Conservation (phyloP, 805 yeast species). For the Cyberlindnera euphorbiae region DNA sequence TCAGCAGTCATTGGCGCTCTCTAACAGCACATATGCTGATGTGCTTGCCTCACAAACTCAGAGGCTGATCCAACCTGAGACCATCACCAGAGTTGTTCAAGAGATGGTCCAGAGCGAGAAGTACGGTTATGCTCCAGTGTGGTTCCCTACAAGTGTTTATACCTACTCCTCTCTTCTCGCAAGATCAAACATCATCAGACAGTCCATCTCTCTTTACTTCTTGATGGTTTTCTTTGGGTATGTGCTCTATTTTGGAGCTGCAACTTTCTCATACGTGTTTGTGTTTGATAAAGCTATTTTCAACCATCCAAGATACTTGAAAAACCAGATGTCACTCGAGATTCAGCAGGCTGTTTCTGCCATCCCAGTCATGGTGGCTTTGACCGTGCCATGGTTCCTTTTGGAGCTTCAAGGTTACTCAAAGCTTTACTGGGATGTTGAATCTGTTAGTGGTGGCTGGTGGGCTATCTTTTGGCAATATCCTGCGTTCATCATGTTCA, state of each 20-base stretch:
- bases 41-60: slow-evolving; percentile 16
- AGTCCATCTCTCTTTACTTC: slow-evolving; percentile 57
- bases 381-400: slow-evolving; percentile 89
- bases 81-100: slow-evolving; percentile 13
- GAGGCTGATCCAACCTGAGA: slow-evolving; percentile 8
- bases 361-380: slow-evolving; percentile 82
- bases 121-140: slow-evolving; percentile 58
- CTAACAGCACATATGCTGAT: slow-evolving; percentile 22
- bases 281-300: slow-evolving; percentile 86
- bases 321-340: slow-evolving; percentile 87
- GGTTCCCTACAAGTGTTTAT: slow-evolving; percentile 50
- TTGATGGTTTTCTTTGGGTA: slow-evolving; percentile 82
- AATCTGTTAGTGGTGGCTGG: slow-evolving; percentile 65
- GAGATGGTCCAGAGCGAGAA: slow-evolving; percentile 34
- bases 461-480: slow-evolving; percentile 59
- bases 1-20: slow-evolving; percentile 25
- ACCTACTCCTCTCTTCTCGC: slow-evolving; percentile 65
- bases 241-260: slow-evolving; percentile 71
- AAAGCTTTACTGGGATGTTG: slow-evolving; percentile 61
- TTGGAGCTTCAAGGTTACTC: slow-evolving; percentile 83
- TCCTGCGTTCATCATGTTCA: slow-evolving; percentile 81
- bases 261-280: slow-evolving; percentile 68
- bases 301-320: slow-evolving; percentile 93
- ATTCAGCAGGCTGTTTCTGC: slow-evolving; percentile 73
- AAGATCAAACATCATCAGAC: slow-evolving; percentile 72